Percentiles rank a stretch among this genome's conserved stretches.
These are phyloP conservation scores for Kodamaea kakaduensis DNA, from an alignment of 805 yeast genomes.

Conservation along the genomic window DNA sequence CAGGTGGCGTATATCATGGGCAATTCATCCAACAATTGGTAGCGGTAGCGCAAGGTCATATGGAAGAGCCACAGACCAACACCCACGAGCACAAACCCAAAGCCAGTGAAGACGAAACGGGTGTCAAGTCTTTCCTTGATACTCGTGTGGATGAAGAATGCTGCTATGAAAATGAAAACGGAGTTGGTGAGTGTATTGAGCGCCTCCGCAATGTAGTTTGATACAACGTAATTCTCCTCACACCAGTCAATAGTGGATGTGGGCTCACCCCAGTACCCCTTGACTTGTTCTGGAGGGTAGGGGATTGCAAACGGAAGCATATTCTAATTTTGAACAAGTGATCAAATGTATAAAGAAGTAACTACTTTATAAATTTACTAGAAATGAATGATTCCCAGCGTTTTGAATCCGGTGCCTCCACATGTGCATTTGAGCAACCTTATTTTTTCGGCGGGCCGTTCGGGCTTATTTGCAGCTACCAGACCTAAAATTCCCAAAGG, in stretches of 20 bases:
- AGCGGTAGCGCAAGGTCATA: slow-evolving; percentile 88
- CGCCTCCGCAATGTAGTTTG: slow-evolving; percentile 84
- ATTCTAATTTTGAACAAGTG: too few relatives aligned
- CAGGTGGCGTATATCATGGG: slow-evolving; percentile 99
- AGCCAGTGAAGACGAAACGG: slow-evolving; percentile 65
- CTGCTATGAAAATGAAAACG: slow-evolving; percentile 50
- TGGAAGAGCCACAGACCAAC: slow-evolving; percentile 94
- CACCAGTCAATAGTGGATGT: slow-evolving; percentile 99
- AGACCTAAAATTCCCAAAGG: too few relatives aligned
- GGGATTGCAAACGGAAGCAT: slow-evolving; percentile 49
- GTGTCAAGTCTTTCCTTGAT: slow-evolving; percentile 57
- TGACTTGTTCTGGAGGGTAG: slow-evolving; percentile 51
- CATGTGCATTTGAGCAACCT: slow-evolving; percentile 4
- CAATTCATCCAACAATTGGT: slow-evolving; percentile 87
- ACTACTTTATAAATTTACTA: background rate
- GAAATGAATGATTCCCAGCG: background rate
- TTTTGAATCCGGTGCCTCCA: background rate
- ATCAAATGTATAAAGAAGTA: too few relatives aligned
- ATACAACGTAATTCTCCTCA: slow-evolving; percentile 90
- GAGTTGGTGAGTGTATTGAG: slow-evolving; percentile 80
- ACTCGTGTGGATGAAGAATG: slow-evolving; percentile 62
- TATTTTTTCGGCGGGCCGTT: slow-evolving; percentile 4
- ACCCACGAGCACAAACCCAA: slow-evolving; percentile 88
- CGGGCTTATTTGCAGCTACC: too few relatives aligned
- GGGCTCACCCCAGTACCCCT: slow-evolving; percentile 75